A percentile compares a stretch with the other conserved stretches of the same genome.
phyloP scores from a whole-genome alignment of 768 basidiomycete genomes.

The Peribolospora kevripleyi region DNA sequence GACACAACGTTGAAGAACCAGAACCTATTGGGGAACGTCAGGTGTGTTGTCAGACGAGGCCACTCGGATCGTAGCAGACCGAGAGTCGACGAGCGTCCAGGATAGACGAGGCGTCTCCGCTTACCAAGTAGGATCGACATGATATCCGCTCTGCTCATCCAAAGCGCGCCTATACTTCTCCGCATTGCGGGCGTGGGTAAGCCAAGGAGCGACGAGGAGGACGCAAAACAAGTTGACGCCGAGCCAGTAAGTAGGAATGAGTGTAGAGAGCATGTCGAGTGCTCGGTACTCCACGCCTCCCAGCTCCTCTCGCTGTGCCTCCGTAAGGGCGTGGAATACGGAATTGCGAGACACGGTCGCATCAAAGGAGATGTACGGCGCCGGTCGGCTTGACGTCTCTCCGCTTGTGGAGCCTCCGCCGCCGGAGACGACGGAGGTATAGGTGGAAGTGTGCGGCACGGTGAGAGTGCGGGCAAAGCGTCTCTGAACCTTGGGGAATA shows the following conservation, averaged over 20 bases:
- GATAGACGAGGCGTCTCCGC: too few species aligned
- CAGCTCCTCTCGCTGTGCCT: conserved; percentile 67
- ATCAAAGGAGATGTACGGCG: conserved; percentile 65
- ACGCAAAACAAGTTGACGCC: conserved; percentile 43
- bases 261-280: conserved; percentile 32
- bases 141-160: too few species aligned
- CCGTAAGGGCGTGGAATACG: conserved; percentile 30
- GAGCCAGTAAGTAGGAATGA: conserved; percentile 33
- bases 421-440: conserved; percentile 11
- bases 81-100: too few species aligned
- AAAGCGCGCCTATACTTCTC: too few species aligned
- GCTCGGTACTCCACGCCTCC: conserved; percentile 85
- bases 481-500: conserved; percentile 40
- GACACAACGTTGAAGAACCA: conserved; percentile 54
- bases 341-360: conserved; percentile 24
- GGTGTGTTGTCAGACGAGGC: too few species aligned
- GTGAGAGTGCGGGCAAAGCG: conserved; percentile 46
- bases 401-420: background rate
- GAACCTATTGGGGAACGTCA: too few species aligned
- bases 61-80: too few species aligned
- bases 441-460: conserved; percentile 42
- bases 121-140: too few species aligned
- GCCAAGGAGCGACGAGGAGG: conserved; percentile 56
- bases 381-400: conserved; percentile 18
- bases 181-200: conserved; percentile 19